Evolutionary conservation across 148 eudicot species (phyloP).

Genomic region (Camellia sinensis): DNA sequence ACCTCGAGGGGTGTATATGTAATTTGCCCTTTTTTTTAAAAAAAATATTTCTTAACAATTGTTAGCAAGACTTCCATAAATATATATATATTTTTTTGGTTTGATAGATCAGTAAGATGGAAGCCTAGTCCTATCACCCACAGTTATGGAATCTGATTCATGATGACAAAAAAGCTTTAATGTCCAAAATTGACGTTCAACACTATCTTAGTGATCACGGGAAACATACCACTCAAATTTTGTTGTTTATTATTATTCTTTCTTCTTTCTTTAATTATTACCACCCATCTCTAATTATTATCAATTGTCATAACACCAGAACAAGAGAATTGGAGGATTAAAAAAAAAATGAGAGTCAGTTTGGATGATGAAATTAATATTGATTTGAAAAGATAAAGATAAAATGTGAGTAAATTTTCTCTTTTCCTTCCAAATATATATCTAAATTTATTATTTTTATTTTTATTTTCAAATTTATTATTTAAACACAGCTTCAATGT

Average conservation of each 20-base stretch:
- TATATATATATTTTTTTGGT: neutral
- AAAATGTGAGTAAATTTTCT: neutral
- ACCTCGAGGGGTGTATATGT: no score
- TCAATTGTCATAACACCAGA: conserved; percentile 3
- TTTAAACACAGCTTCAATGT: no score
- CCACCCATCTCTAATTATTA: neutral
- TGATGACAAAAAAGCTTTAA: neutral
- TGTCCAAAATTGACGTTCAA: neutral
- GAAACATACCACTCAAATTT: neutral
- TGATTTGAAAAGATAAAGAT: no score
- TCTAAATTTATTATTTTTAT: no score
- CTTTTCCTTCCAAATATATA: neutral
- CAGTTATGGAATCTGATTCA: neutral
- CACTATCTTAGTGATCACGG: neutral
- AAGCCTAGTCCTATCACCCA: neutral
- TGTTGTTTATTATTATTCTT: neutral
- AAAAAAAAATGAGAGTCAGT: neutral
- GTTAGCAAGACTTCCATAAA: no score
- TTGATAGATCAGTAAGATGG: neutral
- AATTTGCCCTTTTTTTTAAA: no score
- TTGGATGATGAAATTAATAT: neutral
- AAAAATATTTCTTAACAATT: no score
- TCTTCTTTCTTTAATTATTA: neutral
- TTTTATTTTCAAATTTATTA: no score
- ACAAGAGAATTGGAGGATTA: neutral